phyloP scores from a whole-genome alignment of 148 eudicot species.

The Salicornia ramosissima region DNA sequence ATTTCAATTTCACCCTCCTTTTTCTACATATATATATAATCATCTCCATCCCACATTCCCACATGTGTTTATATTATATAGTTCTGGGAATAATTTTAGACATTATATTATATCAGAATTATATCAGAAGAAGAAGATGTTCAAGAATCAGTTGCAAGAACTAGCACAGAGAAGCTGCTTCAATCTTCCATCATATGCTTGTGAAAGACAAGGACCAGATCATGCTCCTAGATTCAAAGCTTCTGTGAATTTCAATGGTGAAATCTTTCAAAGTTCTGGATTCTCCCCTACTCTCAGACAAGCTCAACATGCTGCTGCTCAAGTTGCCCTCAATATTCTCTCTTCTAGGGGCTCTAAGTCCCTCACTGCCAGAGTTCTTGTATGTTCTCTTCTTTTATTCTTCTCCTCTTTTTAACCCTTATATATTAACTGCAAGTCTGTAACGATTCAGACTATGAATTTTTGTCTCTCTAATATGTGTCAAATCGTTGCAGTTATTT shows the following conservation, averaged over 20 bases:
- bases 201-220: slow-evolving; percentile 54
- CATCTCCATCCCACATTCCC: no score
- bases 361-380: slow-evolving; percentile 55
- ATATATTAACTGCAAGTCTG: no score
- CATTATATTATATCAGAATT: no score
- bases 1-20: no score
- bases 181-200: slow-evolving; percentile 39
- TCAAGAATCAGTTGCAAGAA: slow-evolving; percentile 48
- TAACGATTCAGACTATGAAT: no score
- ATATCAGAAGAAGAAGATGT: slow-evolving; percentile 27
- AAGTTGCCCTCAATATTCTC: slow-evolving; percentile 38
- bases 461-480: no score
- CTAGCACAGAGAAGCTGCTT: slow-evolving; percentile 54
- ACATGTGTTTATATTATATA: no score
- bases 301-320: slow-evolving; percentile 51
- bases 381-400: slow-evolving; percentile 18
- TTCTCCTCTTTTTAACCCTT: neutral
- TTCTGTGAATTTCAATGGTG: slow-evolving; percentile 49
- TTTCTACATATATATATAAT: no score
- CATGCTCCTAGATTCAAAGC: slow-evolving; percentile 54
- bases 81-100: no score
- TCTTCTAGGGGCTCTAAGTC: slow-evolving; percentile 39
- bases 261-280: slow-evolving; percentile 33
- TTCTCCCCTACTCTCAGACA: slow-evolving; percentile 40
- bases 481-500: no score